These are phyloP conservation scores for Euphorbia tirucalli DNA, from an alignment of 345 rosid genomes.

Conservation along the genomic window DNA sequence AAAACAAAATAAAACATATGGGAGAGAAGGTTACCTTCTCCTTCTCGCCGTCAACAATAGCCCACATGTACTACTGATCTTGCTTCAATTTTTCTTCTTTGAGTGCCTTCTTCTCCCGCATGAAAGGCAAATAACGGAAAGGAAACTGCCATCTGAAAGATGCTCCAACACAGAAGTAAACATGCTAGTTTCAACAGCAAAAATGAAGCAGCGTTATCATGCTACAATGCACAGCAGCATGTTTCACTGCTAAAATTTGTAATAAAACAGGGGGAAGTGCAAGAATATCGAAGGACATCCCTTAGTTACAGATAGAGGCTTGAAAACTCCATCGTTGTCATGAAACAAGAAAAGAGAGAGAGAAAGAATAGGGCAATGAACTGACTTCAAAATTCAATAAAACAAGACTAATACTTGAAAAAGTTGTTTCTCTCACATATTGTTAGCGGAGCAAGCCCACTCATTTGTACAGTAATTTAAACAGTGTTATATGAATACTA, in stretches of 20 bases:
- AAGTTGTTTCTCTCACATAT: background rate
- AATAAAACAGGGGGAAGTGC: background rate
- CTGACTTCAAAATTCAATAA: background rate
- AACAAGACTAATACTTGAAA: background rate
- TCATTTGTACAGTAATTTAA: background rate
- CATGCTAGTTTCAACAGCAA: background rate
- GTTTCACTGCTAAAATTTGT: background rate
- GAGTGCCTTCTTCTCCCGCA: constrained; percentile 88
- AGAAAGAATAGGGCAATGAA: no score
- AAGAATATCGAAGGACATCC: background rate
- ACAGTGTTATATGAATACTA: background rate
- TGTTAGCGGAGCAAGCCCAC: background rate
- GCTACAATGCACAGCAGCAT: background rate
- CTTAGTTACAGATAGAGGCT: no score
- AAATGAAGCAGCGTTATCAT: constrained; percentile 1
- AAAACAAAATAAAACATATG: background rate
- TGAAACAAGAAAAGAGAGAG: no score
- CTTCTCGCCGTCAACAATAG: constrained; percentile 86
- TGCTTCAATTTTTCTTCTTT: constrained; percentile 86
- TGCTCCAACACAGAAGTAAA: constrained; percentile 6
- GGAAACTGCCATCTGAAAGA: constrained; percentile 3
- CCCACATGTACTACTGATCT: constrained; percentile 99
- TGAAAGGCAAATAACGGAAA: constrained; percentile 12
- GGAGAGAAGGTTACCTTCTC: constrained; percentile 60
- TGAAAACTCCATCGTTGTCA: no score